Conservation (phyloP, 164 flowering plant species). For the Nelumbo lutea region DNA sequence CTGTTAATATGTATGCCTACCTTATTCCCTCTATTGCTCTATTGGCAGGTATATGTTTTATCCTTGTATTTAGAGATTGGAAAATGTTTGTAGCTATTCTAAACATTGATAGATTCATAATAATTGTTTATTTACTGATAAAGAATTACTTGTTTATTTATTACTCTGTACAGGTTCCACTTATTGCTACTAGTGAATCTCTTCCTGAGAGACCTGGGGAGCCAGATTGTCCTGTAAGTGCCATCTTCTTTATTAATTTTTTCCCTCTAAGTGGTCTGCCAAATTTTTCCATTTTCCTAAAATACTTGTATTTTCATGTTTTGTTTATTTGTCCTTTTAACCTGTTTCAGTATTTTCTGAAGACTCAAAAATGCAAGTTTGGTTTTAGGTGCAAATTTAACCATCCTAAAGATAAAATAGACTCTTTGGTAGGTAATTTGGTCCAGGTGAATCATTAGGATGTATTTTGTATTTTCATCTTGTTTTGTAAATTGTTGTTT, state of each 20-base stretch:
- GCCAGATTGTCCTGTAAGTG: conserved; percentile 94
- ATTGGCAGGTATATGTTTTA: too few species aligned
- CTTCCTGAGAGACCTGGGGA: conserved; percentile 90
- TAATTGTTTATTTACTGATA: background rate
- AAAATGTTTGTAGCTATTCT: too few species aligned
- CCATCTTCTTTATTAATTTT: background rate
- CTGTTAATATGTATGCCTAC: too few species aligned
- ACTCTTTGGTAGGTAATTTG: conserved; percentile 33
- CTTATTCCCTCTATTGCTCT: too few species aligned
- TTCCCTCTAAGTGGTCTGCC: background rate
- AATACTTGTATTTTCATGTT: background rate
- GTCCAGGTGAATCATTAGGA: background rate
- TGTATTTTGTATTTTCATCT: background rate
- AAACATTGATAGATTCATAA: background rate
- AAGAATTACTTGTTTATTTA: background rate
- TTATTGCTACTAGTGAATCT: conserved; percentile 31
- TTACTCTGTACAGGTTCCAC: conserved; percentile 48
- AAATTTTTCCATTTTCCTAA: background rate
- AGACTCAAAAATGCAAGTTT: conserved; percentile 91
- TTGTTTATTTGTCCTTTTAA: conserved; percentile 1
- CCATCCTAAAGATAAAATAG: conserved; percentile 65
- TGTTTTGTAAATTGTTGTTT: background rate
- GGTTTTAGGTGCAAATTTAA: conserved; percentile 90
- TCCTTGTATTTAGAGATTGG: too few species aligned
- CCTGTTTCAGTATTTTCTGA: conserved; percentile 72